Evolutionary conservation across 805 yeast genomes (phyloP).

Genomic region (Metschnikowia reukaufii): DNA sequence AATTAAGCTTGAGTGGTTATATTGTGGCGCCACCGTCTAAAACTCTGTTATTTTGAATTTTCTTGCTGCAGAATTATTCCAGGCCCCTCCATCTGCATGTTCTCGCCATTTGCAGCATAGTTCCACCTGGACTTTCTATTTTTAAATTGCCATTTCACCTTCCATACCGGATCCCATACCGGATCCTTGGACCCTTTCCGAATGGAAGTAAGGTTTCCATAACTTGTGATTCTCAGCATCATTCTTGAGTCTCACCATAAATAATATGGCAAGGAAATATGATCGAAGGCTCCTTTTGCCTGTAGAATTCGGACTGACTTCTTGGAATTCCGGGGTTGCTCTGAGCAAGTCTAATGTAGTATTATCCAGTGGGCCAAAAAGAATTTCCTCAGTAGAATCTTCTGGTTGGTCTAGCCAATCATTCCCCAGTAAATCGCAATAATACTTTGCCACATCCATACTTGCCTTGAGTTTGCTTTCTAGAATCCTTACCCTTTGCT

Average conservation of each 20-base stretch:
- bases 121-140: neutral
- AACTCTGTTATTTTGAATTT: too few relatives aligned
- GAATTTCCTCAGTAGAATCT: conserved; percentile 13
- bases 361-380: conserved; percentile 7
- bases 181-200: neutral
- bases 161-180: neutral
- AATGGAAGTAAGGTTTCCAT: conserved; percentile 7
- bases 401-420: conserved; percentile 1
- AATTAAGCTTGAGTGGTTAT: too few relatives aligned
- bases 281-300: conserved; percentile 10
- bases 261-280: conserved; percentile 17
- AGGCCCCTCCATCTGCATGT: neutral
- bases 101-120: neutral
- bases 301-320: neutral
- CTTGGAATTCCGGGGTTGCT: conserved; percentile 2
- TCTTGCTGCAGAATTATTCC: too few relatives aligned
- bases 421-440: neutral
- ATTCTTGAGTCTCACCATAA: conserved; percentile 13
- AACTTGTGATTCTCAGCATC: conserved; percentile 3
- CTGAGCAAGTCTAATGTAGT: conserved; percentile 14
- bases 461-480: conserved; percentile 14
- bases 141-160: neutral
- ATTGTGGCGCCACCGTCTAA: too few relatives aligned
- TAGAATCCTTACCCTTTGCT: conserved; percentile 9
- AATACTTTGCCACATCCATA: conserved; percentile 10